Evolutionary conservation across 23 red algal genomes (phyloP).

Genomic region (Gracilaria caudata): DNA sequence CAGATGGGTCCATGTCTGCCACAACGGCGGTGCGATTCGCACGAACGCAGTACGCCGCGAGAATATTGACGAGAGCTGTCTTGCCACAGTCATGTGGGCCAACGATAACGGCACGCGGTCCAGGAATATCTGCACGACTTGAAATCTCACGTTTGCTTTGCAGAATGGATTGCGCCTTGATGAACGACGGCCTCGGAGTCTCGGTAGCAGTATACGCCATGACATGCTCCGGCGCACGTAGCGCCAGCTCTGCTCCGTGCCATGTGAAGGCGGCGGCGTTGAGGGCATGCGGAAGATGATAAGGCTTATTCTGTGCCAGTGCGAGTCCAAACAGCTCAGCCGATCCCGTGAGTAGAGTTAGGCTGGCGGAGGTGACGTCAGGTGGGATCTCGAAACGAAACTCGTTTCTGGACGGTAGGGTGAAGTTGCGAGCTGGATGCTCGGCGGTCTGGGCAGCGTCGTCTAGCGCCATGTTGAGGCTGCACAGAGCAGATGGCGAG

Average conservation of each 20-base stretch:
- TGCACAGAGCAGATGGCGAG: conserved; percentile 66
- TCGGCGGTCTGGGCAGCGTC: not conserved
- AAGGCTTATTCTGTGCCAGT: conserved; percentile 63
- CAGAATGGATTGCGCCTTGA: conserved; percentile 79
- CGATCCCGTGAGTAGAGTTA: conserved; percentile 71
- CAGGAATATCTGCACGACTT: conserved; percentile 25
- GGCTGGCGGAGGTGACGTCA: conserved; percentile 40
- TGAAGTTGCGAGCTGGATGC: conserved; percentile 14
- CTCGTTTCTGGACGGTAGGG: conserved; percentile 59
- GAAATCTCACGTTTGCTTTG: conserved; percentile 67
- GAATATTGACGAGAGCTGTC: conserved; percentile 69
- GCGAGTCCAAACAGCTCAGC: conserved; percentile 92
- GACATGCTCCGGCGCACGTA: conserved; percentile 54
- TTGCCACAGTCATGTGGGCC: conserved; percentile 90
- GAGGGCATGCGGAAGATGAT: conserved; percentile 34
- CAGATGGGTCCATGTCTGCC: conserved; percentile 74
- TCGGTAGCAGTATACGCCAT: conserved; percentile 90
- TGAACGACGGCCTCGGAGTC: conserved; percentile 87
- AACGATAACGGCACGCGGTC: conserved; percentile 83
- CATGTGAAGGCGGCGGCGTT: conserved; percentile 92
- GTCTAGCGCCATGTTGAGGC: conserved; percentile 22
- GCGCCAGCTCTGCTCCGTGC: conserved; percentile 78
- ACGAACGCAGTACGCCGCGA: conserved; percentile 77
- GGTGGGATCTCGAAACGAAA: conserved; percentile 88
- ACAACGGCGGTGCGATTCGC: conserved; percentile 50